These are phyloP conservation scores for Zelonia costaricensis DNA, from an alignment of 208 protist species.

Conservation along the genomic window DNA sequence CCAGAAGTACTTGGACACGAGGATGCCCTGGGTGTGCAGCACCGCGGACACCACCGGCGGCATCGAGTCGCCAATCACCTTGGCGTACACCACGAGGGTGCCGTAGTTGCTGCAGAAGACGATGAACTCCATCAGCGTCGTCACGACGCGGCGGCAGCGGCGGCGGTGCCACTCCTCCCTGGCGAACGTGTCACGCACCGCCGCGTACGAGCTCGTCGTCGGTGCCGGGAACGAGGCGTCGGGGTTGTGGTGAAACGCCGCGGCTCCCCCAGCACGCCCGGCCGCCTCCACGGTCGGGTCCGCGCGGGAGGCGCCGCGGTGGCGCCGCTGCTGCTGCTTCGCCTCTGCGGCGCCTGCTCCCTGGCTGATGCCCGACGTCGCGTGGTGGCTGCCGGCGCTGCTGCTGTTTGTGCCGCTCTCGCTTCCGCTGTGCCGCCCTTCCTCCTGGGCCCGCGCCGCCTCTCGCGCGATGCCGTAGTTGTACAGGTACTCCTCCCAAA, in stretches of 20 bases:
- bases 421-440: no score
- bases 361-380: no score
- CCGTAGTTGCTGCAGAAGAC: conserved; percentile 78
- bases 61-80: conserved; percentile 74
- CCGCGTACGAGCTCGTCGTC: conserved; percentile 9
- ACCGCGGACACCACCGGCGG: conserved; percentile 47
- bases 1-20: conserved; percentile 55
- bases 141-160: conserved; percentile 45
- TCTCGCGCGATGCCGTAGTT: not conserved
- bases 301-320: no score
- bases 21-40: conserved; percentile 29
- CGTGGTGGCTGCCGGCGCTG: no score
- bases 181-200: conserved; percentile 20
- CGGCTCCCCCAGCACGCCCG: no score
- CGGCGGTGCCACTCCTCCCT: conserved; percentile 42
- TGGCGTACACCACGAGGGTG: conserved; percentile 62
- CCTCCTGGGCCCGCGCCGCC: not conserved
- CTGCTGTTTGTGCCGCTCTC: no score
- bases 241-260: not conserved
- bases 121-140: conserved; percentile 55
- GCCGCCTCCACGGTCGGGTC: no score
- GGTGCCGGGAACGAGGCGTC: not conserved
- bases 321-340: no score
- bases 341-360: no score
- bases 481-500: conserved; percentile 51